Percentiles rank a stretch among this genome's conserved stretches.
phyloP scores from a whole-genome alignment of 768 basidiomycete species.

The Suillus decipiens region DNA sequence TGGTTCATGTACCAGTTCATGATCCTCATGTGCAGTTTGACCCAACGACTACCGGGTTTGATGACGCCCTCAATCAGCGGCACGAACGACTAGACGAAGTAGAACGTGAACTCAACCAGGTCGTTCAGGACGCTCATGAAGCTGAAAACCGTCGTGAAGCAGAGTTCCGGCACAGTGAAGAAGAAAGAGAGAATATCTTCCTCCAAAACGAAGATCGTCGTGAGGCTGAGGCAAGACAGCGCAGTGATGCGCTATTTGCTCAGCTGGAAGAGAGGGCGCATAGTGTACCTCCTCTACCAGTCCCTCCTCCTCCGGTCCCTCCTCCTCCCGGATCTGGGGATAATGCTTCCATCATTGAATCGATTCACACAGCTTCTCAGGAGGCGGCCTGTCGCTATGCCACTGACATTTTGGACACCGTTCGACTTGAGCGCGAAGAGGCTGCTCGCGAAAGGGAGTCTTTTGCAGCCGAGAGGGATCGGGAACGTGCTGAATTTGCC shows the following conservation, averaged over 20 bases:
- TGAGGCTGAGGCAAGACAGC: conserved; percentile 53
- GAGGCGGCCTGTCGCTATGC: conserved; percentile 61
- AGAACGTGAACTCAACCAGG: conserved; percentile 49
- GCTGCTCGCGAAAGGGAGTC: conserved; percentile 54
- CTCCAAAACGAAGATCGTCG: conserved; percentile 58
- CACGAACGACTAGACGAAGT: conserved; percentile 59
- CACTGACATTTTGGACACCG: conserved; percentile 57
- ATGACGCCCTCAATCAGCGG: conserved; percentile 48
- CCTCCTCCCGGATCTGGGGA: conserved; percentile 18
- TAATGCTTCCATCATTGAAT: conserved; percentile 36
- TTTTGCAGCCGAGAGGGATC: conserved; percentile 55
- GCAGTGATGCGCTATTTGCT: conserved; percentile 25
- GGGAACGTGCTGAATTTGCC: conserved; percentile 48
- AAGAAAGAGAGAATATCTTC: conserved; percentile 63
- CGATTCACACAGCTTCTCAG: conserved; percentile 44
- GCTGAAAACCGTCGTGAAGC: conserved; percentile 65
- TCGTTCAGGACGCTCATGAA: conserved; percentile 51
- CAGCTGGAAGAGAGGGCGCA: conserved; percentile 32
- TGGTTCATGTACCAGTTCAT: conserved; percentile 23
- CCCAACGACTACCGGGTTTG: conserved; percentile 33
- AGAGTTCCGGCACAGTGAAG: conserved; percentile 66
- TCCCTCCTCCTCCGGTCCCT: conserved; percentile 19
- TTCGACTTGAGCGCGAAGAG: conserved; percentile 62
- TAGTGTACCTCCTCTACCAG: conserved; percentile 23
- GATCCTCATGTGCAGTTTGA: conserved; percentile 14